Percentiles rank a stretch among this genome's conserved stretches.
Evolutionary conservation across 2,329 filamentous ascomycete genomes (phyloP).

Genomic region (Calonectria hawksworthii): DNA sequence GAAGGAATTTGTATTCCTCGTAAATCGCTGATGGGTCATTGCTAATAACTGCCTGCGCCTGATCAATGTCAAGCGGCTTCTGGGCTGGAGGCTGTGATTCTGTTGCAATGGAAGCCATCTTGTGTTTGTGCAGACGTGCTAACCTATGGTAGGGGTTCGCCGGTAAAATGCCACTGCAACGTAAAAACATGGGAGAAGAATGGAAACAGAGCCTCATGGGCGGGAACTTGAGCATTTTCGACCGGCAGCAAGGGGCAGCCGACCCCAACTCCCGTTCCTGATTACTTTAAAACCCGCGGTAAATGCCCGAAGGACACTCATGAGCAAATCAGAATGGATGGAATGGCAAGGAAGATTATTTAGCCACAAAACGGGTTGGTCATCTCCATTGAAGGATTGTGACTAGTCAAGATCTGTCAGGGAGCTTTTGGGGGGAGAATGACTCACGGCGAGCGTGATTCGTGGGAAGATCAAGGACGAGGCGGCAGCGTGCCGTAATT

Average conservation of each 20-base stretch:
- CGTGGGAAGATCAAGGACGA: neutral
- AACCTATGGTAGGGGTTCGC: neutral
- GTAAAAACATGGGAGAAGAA: neutral
- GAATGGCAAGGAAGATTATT: neutral
- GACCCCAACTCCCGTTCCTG: neutral
- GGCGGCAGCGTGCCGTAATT: neutral
- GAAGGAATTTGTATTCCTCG: neutral
- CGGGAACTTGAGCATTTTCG: conserved; percentile 2
- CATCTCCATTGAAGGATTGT: neutral
- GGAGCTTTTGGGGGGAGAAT: neutral
- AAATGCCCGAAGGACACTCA: neutral
- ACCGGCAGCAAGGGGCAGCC: neutral
- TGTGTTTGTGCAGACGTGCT: neutral
- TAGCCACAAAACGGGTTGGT: neutral
- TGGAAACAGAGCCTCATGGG: neutral
- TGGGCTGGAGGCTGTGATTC: neutral
- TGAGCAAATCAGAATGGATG: neutral
- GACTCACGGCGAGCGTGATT: neutral
- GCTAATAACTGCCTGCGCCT: neutral
- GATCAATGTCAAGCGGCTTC: neutral
- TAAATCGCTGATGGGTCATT: neutral
- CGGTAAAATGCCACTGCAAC: neutral
- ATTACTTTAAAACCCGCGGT: neutral
- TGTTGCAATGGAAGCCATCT: neutral
- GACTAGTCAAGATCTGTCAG: neutral